These are phyloP conservation scores for Tremellales sp. DNA, from an alignment of 1,284 basidiomycete species.

Conservation along the genomic window DNA sequence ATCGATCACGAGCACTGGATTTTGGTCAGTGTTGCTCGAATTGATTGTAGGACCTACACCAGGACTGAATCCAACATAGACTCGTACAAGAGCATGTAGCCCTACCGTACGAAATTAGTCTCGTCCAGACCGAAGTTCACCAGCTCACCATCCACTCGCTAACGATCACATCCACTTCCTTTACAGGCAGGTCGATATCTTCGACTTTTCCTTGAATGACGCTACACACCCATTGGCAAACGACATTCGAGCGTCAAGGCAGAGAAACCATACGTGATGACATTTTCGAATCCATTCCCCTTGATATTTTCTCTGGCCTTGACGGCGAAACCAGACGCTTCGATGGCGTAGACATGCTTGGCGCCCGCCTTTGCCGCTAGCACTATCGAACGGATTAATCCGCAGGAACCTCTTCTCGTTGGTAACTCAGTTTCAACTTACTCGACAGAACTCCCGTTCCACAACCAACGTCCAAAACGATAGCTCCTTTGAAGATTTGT, in stretches of 20 bases:
- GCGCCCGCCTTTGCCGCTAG: constrained; percentile 91
- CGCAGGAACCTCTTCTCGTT: no score
- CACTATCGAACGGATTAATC: constrained; percentile 52
- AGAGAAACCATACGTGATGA: constrained; percentile 61
- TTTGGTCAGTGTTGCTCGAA: background rate
- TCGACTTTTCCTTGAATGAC: constrained; percentile 87
- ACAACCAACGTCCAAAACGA: constrained; percentile 93
- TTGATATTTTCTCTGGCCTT: constrained; percentile 79
- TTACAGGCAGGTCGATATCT: constrained; percentile 64
- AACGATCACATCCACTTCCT: constrained; percentile 85
- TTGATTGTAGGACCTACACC: constrained; percentile 31
- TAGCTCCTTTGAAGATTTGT: constrained; percentile 72
- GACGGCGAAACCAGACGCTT: constrained; percentile 79
- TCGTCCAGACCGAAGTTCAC: no score
- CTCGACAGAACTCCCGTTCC: constrained; percentile 85
- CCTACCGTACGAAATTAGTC: constrained; percentile 20
- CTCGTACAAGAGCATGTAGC: constrained; percentile 87
- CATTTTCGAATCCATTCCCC: constrained; percentile 68
- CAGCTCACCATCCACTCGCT: constrained; percentile 88
- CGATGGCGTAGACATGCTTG: constrained; percentile 87
- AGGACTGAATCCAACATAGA: constrained; percentile 96
- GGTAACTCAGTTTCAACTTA: constrained; percentile 18
- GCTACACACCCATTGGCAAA: constrained; percentile 41
- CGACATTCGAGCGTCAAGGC: background rate
- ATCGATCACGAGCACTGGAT: constrained; percentile 70